A percentile compares a stretch with the other conserved stretches of the same genome.
Conservation (phyloP, 202 grass and related monocot genomes). For the Hordeum pubiflorum region DNA sequence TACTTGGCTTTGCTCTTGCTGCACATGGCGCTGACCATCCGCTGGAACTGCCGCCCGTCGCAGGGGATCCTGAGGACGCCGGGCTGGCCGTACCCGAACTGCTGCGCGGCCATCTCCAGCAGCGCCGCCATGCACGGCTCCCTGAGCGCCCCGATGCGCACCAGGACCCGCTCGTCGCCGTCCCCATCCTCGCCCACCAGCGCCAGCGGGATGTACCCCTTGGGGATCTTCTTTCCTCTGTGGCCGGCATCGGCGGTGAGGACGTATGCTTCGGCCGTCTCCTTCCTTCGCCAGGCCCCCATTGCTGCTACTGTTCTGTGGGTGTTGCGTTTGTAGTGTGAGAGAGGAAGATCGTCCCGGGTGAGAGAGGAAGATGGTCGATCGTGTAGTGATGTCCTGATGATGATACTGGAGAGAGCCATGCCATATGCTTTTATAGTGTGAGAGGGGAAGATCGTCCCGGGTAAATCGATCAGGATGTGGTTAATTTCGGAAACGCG, state of each 20-base stretch:
- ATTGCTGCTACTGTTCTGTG: not conserved
- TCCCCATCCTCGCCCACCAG: not conserved
- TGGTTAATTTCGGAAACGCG: no score
- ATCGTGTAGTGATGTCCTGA: not conserved
- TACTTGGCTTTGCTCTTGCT: no score
- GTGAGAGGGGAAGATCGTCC: not conserved
- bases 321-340: not conserved
- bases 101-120: constrained; percentile 12
- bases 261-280: not conserved
- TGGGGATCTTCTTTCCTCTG: not conserved
- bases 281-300: constrained; percentile 25
- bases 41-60: not conserved
- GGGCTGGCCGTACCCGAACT: constrained; percentile 26
- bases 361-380: no score
- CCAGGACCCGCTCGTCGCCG: constrained; percentile 19
- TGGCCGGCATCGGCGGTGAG: not conserved
- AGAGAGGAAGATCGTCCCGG: no score
- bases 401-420: not conserved
- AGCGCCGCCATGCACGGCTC: constrained; percentile 26
- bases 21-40: no score
- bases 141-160: constrained; percentile 7
- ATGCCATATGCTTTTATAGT: not conserved
- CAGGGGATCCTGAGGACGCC: constrained; percentile 35
- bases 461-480: no score
- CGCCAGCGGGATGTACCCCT: not conserved